Evolutionary conservation across 1,139 yeast genomes (phyloP).

Genomic region (Yamadazyma blattariae): DNA sequence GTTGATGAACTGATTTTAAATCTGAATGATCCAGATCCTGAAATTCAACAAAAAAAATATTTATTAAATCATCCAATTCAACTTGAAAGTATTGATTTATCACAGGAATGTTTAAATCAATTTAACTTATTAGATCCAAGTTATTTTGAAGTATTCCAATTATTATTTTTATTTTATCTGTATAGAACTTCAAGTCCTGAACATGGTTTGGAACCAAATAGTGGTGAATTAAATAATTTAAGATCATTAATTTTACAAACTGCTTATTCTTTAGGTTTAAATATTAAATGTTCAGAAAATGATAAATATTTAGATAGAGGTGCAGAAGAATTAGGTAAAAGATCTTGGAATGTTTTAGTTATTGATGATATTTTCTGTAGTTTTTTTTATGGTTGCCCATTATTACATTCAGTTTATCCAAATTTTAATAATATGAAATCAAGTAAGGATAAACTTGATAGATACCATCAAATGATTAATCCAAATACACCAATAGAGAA

Average conservation of each 20-base stretch:
- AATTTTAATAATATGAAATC: too few relatives aligned
- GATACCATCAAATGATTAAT: not conserved
- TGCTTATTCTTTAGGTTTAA: conserved; percentile 45
- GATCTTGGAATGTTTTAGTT: conserved; percentile 26
- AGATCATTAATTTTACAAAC: conserved; percentile 34
- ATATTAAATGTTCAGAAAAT: conserved; percentile 21
- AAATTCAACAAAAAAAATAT: conserved; percentile 9
- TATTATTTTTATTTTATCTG: conserved; percentile 22
- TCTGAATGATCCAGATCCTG: conserved; percentile 20
- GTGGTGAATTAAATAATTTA: conserved; percentile 47
- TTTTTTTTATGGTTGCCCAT: conserved; percentile 32
- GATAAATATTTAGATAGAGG: not conserved
- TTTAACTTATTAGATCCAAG: conserved; percentile 33
- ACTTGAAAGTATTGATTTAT: conserved; percentile 22
- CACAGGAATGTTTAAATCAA: conserved; percentile 36
- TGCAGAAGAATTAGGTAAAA: conserved; percentile 16
- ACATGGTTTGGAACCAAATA: conserved; percentile 47
- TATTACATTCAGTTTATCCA: conserved; percentile 22
- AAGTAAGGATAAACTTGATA: too few relatives aligned
- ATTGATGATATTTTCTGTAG: conserved; percentile 33
- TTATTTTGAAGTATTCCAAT: conserved; percentile 27
- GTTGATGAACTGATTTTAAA: conserved; percentile 23
- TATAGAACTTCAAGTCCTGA: conserved; percentile 46
- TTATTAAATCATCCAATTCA: conserved; percentile 16
- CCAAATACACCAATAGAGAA: not conserved